Evolutionary conservation across 2,329 filamentous ascomycete species (phyloP).

Genomic region (Fusarium vanettenii): DNA sequence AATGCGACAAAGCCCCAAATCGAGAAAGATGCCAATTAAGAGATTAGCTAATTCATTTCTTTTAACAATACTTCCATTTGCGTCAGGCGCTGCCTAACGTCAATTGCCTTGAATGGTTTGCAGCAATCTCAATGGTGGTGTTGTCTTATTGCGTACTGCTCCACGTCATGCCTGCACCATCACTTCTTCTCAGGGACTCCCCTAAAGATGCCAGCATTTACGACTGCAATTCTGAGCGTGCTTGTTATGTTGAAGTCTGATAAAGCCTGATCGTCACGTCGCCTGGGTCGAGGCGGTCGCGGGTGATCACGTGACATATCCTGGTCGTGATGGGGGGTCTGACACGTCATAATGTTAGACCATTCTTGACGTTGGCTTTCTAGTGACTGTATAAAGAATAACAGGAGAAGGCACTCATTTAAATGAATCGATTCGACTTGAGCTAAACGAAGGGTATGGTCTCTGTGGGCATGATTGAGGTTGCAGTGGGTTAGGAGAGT

Average conservation of each 20-base stretch:
- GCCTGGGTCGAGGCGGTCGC: not conserved
- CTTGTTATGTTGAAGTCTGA: not conserved
- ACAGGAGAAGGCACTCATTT: not conserved
- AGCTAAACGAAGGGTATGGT: not conserved
- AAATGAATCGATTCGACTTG: too few species aligned
- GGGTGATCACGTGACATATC: not conserved
- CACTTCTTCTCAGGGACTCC: not conserved
- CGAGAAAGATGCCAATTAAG: not conserved
- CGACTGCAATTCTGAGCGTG: rapidly evolving
- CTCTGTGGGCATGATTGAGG: not conserved
- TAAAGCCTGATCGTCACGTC: not conserved
- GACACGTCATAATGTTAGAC: not conserved
- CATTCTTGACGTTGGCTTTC: not conserved
- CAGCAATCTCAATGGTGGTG: not conserved
- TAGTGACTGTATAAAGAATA: not conserved
- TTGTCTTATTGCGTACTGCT: not conserved
- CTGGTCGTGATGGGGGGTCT: not conserved
- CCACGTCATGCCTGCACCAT: not conserved
- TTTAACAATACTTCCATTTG: not conserved
- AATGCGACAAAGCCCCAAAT: not conserved
- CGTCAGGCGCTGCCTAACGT: not conserved
- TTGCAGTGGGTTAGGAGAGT: not conserved
- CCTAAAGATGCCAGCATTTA: not conserved
- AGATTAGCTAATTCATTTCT: not conserved
- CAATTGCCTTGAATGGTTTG: not conserved